A percentile compares a stretch with the other conserved stretches of the same genome.
Evolutionary conservation across 2,329 filamentous ascomycete genomes (phyloP).

Genomic region (Ceratocystis papillata): DNA sequence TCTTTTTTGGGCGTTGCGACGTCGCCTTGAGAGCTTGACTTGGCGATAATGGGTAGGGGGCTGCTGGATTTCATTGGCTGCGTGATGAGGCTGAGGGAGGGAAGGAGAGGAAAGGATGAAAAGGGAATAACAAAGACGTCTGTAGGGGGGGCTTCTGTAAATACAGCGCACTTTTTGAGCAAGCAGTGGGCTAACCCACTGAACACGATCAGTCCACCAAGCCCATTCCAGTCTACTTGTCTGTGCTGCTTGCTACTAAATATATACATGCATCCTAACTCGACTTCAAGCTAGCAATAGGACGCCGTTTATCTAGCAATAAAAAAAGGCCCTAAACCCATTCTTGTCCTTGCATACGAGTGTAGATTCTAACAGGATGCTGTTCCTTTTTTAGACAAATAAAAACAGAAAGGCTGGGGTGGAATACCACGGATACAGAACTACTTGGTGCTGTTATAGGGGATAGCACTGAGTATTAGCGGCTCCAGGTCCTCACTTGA

Average conservation of each 20-base stretch:
- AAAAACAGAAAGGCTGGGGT: not conserved
- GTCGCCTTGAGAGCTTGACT: too few species aligned
- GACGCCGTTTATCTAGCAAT: not conserved
- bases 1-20: not conserved
- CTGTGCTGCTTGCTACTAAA: too few species aligned
- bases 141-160: not conserved
- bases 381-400: conserved; percentile 2
- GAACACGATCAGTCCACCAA: too few species aligned
- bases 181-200: too few species aligned
- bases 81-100: not conserved
- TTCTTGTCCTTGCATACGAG: too few species aligned
- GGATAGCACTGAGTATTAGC: too few species aligned
- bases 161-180: not conserved
- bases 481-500: not conserved
- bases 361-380: too few species aligned
- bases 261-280: too few species aligned
- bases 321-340: not conserved
- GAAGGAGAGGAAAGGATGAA: not conserved
- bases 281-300: not conserved
- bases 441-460: too few species aligned
- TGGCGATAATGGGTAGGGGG: too few species aligned
- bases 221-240: too few species aligned
- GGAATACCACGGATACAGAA: too few species aligned
- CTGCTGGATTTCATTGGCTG: not conserved
- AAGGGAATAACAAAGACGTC: not conserved